Conservation (phyloP, 306 rosid genomes). For the Hylodesmum podocarpum region DNA sequence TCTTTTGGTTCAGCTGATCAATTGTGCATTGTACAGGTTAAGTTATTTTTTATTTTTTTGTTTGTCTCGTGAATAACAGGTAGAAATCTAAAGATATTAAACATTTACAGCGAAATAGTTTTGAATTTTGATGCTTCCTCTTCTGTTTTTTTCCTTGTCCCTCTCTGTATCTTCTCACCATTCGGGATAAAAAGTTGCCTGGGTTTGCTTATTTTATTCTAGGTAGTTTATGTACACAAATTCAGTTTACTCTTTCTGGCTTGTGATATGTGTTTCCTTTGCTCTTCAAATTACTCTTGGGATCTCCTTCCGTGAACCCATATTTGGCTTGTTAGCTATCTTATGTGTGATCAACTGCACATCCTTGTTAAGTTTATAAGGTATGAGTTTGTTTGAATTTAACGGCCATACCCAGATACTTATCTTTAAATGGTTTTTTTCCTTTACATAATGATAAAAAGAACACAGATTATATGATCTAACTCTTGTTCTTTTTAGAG, state of each 20-base stretch:
- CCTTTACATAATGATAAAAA: background rate
- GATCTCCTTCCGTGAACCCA: background rate
- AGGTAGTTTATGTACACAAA: background rate
- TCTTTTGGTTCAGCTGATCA: background rate
- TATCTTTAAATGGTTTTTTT: background rate
- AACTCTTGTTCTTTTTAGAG: background rate
- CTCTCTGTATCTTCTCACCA: background rate
- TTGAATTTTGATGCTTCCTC: background rate
- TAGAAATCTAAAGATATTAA: background rate
- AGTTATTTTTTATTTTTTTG: background rate
- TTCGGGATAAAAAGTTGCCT: background rate
- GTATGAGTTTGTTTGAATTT: background rate
- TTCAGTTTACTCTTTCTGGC: background rate
- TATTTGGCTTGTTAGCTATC: conserved; percentile 1
- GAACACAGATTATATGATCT: background rate
- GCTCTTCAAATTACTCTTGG: background rate
- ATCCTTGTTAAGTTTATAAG: background rate
- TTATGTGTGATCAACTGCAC: background rate
- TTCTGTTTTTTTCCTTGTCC: background rate
- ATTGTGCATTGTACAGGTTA: background rate
- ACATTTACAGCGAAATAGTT: background rate
- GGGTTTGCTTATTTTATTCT: background rate
- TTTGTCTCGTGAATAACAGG: background rate
- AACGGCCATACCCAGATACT: background rate
- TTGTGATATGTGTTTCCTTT: background rate